phyloP scores from a whole-genome alignment of 257 asterid species.

The Solanum megistacrolobum region DNA sequence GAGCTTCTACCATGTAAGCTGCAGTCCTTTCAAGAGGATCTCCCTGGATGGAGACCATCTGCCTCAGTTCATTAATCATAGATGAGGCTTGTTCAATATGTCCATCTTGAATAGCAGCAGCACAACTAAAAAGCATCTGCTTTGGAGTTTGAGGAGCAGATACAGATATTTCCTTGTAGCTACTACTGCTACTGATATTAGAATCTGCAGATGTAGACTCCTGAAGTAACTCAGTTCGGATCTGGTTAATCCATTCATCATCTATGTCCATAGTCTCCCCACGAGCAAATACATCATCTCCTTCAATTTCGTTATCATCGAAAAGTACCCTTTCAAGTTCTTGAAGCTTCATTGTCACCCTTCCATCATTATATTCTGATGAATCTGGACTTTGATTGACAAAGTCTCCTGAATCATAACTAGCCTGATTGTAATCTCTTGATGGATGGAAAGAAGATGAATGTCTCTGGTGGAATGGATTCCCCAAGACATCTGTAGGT shows the following conservation, averaged over 20 bases:
- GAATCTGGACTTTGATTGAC: slow-evolving; percentile 29
- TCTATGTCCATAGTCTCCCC: slow-evolving; percentile 43
- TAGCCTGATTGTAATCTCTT: slow-evolving; percentile 12
- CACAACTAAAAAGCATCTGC: slow-evolving; percentile 69
- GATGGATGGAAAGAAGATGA: slow-evolving; percentile 21
- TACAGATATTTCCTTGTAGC: slow-evolving; percentile 26
- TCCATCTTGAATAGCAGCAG: slow-evolving; percentile 52
- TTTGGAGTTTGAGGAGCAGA: slow-evolving; percentile 33
- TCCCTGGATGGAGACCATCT: slow-evolving; percentile 73
- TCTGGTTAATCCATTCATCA: slow-evolving; percentile 24
- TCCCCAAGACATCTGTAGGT: slow-evolving; percentile 17
- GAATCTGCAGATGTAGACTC: slow-evolving; percentile 59
- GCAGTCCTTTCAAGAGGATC: slow-evolving; percentile 83
- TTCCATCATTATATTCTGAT: slow-evolving; percentile 38
- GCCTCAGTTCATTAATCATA: slow-evolving; percentile 58
- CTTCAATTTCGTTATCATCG: slow-evolving; percentile 31
- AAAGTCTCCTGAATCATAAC: slow-evolving; percentile 27
- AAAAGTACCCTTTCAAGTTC: slow-evolving; percentile 84
- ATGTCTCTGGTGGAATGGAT: slow-evolving; percentile 20
- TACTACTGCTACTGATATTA: slow-evolving; percentile 35
- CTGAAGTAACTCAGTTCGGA: slow-evolving; percentile 12
- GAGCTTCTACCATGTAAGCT: slow-evolving; percentile 93
- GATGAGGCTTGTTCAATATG: slow-evolving; percentile 35
- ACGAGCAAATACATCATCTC: not conserved
- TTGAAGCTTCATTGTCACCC: slow-evolving; percentile 58